Conservation (phyloP, 176 grass and related monocot species). For the Stipa capillata region DNA sequence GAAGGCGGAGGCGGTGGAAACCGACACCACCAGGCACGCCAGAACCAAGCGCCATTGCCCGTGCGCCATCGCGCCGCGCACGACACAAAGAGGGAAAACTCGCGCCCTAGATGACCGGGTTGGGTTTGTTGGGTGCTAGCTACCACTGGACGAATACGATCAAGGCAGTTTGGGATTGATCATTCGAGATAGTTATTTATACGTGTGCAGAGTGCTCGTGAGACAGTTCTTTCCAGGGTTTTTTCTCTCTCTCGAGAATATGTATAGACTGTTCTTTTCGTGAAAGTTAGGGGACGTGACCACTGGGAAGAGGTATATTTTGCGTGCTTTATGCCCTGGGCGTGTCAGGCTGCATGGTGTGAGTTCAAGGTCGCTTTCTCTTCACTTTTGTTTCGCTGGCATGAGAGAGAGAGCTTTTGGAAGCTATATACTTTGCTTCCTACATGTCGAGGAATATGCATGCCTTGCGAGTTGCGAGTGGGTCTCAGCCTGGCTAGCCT, state of each 20-base stretch:
- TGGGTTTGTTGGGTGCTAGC: neutral
- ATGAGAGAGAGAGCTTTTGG: neutral
- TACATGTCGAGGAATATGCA: conserved; percentile 31
- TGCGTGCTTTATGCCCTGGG: conserved; percentile 26
- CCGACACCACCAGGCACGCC: conserved; percentile 24
- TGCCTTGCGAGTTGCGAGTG: conserved; percentile 22
- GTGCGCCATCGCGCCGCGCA: conserved; percentile 29
- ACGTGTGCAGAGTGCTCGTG: neutral
- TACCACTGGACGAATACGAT: neutral
- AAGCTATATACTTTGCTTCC: conserved; percentile 63
- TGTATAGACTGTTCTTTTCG: conserved; percentile 52
- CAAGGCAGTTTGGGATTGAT: neutral
- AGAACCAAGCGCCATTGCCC: conserved; percentile 18
- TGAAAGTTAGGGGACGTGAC: conserved; percentile 27
- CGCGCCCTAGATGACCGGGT: neutral
- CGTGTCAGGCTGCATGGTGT: conserved; percentile 15
- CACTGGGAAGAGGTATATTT: conserved; percentile 23
- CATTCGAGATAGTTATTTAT: conserved; percentile 1
- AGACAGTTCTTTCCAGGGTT: neutral
- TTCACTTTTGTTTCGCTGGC: neutral
- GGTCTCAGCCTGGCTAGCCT: too few species aligned
- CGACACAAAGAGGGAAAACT: neutral
- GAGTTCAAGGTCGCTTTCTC: too few species aligned
- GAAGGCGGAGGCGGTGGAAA: conserved; percentile 36
- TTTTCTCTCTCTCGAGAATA: neutral